phyloP scores from a whole-genome alignment of 768 basidiomycete species.

The Mycena galopus region DNA sequence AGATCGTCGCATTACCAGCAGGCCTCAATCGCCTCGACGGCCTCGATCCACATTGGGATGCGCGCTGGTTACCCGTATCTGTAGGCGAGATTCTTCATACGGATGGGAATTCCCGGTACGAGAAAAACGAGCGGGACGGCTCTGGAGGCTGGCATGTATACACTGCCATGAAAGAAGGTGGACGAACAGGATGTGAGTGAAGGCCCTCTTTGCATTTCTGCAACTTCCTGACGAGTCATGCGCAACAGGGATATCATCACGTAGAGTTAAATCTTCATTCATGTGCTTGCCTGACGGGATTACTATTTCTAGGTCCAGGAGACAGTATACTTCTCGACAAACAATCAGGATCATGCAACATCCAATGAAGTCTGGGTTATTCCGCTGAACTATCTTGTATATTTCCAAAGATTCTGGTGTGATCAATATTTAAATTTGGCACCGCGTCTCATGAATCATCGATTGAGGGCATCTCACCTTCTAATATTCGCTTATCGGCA shows the following conservation, averaged over 20 bases:
- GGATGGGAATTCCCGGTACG: not conserved
- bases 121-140: not conserved
- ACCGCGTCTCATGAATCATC: too few relatives aligned
- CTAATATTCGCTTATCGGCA: too few relatives aligned
- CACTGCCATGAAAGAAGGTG: constrained; percentile 11
- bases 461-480: too few relatives aligned
- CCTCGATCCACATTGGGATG: too few relatives aligned
- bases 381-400: too few relatives aligned
- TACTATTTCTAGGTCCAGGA: not conserved
- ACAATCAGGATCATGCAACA: constrained; percentile 2
- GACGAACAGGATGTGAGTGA: constrained; percentile 18
- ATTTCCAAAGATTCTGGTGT: too few relatives aligned
- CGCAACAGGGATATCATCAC: constrained; percentile 8
- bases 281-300: not conserved
- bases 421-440: too few relatives aligned
- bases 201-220: not conserved
- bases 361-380: too few relatives aligned
- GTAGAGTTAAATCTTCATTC: constrained; percentile 9
- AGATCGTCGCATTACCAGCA: not conserved
- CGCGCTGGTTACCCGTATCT: not conserved
- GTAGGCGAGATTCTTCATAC: not conserved
- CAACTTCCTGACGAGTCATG: constrained; percentile 13
- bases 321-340: constrained; percentile 16
- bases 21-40: not conserved
- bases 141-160: not conserved